Conservation (phyloP, 2,329 filamentous ascomycete genomes). For the Aspergillus japonicus region DNA sequence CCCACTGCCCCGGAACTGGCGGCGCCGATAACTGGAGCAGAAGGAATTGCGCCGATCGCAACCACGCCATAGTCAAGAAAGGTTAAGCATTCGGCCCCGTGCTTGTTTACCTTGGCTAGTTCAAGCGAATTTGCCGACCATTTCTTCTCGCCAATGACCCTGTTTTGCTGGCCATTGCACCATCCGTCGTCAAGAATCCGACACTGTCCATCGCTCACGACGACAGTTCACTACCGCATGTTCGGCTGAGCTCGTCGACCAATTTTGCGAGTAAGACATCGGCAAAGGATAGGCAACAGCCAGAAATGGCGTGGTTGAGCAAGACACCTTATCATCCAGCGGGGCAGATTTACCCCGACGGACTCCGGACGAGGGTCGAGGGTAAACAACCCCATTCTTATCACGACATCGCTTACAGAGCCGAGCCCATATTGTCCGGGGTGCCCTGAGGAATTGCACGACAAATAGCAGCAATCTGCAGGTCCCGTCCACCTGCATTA, state of each 20-base stretch:
- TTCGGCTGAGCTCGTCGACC: neutral
- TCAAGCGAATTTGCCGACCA: neutral
- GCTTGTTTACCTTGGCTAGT: neutral
- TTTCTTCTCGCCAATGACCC: neutral
- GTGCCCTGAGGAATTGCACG: neutral
- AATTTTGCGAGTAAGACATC: neutral
- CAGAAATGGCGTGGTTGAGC: neutral
- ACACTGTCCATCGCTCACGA: too few relatives aligned
- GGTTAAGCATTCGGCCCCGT: neutral
- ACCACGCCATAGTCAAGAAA: neutral
- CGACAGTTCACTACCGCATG: too few relatives aligned
- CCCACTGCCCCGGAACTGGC: neutral
- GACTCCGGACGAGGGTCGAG: constrained; percentile 2
- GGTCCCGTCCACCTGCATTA: neutral
- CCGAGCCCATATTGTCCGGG: neutral
- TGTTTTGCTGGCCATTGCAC: neutral
- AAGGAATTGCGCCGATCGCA: neutral
- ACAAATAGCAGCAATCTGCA: neutral
- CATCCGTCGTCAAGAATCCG: neutral
- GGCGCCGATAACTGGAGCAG: neutral
- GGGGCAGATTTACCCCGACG: neutral
- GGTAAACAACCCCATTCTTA: constrained; percentile 1
- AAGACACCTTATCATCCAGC: neutral
- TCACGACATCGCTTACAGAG: constrained; percentile 2
- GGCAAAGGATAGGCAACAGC: neutral